Evolutionary conservation across 2,329 filamentous ascomycete species (phyloP), one percentile per base, ranked within the genome.

Genomic region (Ophiostoma ulmi): DNA sequence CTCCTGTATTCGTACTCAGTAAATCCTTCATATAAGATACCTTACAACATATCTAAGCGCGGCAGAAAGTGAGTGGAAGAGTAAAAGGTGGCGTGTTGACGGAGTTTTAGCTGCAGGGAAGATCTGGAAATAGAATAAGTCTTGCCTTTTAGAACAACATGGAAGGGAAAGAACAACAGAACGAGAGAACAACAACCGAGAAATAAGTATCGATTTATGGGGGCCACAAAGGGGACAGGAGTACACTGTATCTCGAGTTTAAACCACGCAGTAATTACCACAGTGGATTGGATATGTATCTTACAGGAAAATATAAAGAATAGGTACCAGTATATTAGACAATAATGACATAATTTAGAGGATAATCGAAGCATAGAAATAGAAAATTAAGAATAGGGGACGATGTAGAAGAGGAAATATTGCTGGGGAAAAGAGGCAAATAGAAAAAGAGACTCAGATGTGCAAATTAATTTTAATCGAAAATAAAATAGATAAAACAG

Each of bases 71-170:
- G 22, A 31, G n/a, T 58, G 17, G 20, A 64, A 64, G 14, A 31
- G 58, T 63, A 63, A 63, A 31, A 22, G 61, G 61, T 38, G 35
- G 61, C 61, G 61, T 64, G 61, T 38, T 38, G 31, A 39, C 52
- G 58, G 26, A 63, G 58, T 63, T 5, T 63, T 64, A 64, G 61
- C 22, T 64, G 61, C 61, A 39, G 61, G 35, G 35, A n/a, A 38
- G 35, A 31, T 64, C 52, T 64, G 17, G 11, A 17, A n/a, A 35
- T 20, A 10, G 31, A 63, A 38, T 7, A 38, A 38, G 13, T 36
- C 17, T 20, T 20, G 13, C n/a, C 17, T 20, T 20, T 17, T 5
- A 61, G 22, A 58, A 58, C 52, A 31, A 58, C 52, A 31, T 7
- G 48, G 20, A 20, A 20, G n/a, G 17, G 13, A 20, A n/a, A 3